Evolutionary conservation across 164 flowering plant genomes (phyloP), one percentile per base, ranked within the genome.

Genomic region (Magnolia kwangsiensis): DNA sequence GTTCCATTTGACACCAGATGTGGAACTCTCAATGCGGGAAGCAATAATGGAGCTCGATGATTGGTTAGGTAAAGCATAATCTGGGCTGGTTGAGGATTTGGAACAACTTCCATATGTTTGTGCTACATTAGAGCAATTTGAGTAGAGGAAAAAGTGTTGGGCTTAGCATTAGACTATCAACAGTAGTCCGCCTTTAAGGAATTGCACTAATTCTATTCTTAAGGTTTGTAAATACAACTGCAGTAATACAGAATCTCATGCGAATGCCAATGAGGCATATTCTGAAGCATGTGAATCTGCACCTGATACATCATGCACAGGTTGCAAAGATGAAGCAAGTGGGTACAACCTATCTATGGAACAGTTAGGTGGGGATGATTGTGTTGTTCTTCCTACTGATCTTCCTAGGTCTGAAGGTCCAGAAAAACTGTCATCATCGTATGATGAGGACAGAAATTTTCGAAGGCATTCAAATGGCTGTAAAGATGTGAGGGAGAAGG

Each of bases 101-200:
- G 95, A 90, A 84, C 90, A 86, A 82, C 94, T 94, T 82, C 98
- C 98, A 37, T 96, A 90, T 87, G 97, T 96, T 73, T 88, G 91
- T 89, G 97, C 95, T 61, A 93, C 99, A 76, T 76, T 90, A 82
- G 92, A 91, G 65, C 95, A 89, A 63, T 80, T 96, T 71, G 90
- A 90, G 61, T 84, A 87, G 75, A 87, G 99, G 80, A 90, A 90
- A 81, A 90, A 87, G 71, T 82, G 85, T 80, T 96, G 97, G 98
- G 83, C 82, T 78, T 89, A 84, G 67, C 88, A 81, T 19, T 76
- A 74, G 73, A 75, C 72, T 77, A 68, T 73, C 55, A 77, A 82
- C 45, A 65, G 65, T 51, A 76, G 71, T 73, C 72, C 80, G 21
- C 76, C 80, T 19, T 50, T 21, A 80, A 76, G 49, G 51, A 55